phyloP scores from a whole-genome alignment of 163 green algal species.

The Scenedesmus sp. region DNA sequence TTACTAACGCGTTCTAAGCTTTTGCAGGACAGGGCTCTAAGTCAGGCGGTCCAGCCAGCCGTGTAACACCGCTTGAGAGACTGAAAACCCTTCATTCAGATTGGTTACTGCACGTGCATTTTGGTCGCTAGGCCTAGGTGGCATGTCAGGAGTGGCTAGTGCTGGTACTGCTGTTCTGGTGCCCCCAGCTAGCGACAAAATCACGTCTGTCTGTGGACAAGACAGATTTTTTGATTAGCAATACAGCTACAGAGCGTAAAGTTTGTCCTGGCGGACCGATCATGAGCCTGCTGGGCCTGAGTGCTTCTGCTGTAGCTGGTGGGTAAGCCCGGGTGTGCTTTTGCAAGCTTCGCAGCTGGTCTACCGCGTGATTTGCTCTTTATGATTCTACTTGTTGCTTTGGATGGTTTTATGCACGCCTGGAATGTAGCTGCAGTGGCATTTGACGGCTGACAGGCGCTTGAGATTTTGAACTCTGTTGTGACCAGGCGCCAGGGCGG shows the following conservation, averaged over 20 bases:
- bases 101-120: too few species aligned
- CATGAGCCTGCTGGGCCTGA: slow-evolving; percentile 6
- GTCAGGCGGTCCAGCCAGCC: background rate
- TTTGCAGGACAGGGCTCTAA: background rate
- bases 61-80: too few species aligned
- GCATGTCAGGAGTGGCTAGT: too few species aligned
- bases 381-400: too few species aligned
- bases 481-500: background rate
- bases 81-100: too few species aligned
- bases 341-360: background rate
- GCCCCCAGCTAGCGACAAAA: background rate
- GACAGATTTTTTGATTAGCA: too few species aligned
- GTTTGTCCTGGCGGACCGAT: background rate
- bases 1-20: too few species aligned
- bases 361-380: too few species aligned
- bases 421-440: background rate
- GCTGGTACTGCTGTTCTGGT: too few species aligned
- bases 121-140: too few species aligned
- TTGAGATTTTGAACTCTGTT: background rate
- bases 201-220: background rate
- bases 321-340: background rate
- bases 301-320: background rate
- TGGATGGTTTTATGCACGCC: too few species aligned
- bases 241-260: too few species aligned
- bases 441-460: background rate